Evolutionary conservation across 2,329 filamentous ascomycete genomes (phyloP).

Genomic region (Xylariaceae sp.): DNA sequence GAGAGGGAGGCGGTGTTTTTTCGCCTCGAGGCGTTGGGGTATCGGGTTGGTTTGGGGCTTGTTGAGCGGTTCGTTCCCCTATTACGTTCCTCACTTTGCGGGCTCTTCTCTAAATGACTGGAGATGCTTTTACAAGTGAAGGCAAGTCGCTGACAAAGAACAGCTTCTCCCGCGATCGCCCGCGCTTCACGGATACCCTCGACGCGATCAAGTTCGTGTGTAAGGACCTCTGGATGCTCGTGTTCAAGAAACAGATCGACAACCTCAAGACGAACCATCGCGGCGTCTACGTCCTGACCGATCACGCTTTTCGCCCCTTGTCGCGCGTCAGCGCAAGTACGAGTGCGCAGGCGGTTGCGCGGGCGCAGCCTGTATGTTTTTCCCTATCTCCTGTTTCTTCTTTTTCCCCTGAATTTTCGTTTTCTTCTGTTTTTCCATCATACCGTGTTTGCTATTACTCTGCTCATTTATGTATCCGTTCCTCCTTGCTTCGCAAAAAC

Average conservation of each 20-base stretch:
- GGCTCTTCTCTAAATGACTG: neutral
- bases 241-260: conserved; percentile 96
- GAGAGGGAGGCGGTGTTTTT: conserved; percentile 80
- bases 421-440: neutral
- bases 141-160: neutral
- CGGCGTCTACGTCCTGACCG: conserved; percentile 92
- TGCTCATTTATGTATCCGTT: too few relatives aligned
- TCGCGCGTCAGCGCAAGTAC: conserved; percentile 81
- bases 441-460: too few relatives aligned
- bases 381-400: conserved; percentile 1
- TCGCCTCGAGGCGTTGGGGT: conserved; percentile 77
- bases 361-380: conserved; percentile 69
- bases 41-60: conserved; percentile 85
- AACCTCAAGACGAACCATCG: conserved; percentile 98
- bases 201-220: conserved; percentile 98
- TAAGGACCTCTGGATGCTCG: conserved; percentile 93
- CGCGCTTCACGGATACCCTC: conserved; percentile 84
- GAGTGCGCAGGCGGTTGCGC: conserved; percentile 64
- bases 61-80: conserved; percentile 67
- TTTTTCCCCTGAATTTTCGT: too few relatives aligned
- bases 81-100: neutral
- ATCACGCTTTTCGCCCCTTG: conserved; percentile 85
- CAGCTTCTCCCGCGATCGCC: conserved; percentile 76
- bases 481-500: too few relatives aligned
- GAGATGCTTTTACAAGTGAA: too few relatives aligned